Evolutionary conservation across 192 early-diverging fungal genomes (phyloP).

Genomic region (Paraglomus brasilianum): DNA sequence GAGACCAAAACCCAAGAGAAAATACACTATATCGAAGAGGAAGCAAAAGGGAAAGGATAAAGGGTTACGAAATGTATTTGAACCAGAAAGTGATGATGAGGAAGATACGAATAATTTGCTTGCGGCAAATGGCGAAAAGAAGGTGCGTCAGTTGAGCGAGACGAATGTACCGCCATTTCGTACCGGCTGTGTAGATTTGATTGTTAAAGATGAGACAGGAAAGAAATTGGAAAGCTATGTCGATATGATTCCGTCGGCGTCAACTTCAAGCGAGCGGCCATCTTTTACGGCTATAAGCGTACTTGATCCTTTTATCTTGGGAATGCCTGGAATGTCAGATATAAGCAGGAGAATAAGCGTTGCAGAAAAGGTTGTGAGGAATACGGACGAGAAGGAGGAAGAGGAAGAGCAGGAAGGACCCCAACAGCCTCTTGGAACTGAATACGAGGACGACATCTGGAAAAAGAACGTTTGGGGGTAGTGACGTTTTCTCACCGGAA

Average conservation of each 20-base stretch:
- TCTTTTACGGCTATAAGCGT: too few relatives aligned
- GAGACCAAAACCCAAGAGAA: neutral
- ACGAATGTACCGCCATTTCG: constrained; percentile 8
- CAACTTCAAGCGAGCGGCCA: neutral
- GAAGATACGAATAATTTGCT: neutral
- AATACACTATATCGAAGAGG: neutral
- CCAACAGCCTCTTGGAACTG: too few relatives aligned
- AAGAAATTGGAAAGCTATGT: constrained; percentile 11
- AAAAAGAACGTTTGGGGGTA: too few relatives aligned
- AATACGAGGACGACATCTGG: too few relatives aligned
- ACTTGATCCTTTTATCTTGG: too few relatives aligned
- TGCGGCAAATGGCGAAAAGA: neutral
- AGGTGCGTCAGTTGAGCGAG: neutral
- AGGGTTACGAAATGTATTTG: neutral
- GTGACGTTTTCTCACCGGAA: too few relatives aligned
- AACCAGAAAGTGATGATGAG: constrained; percentile 13
- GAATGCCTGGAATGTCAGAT: too few relatives aligned
- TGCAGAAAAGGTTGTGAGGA: too few relatives aligned
- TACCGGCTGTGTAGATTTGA: constrained; percentile 22
- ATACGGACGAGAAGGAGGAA: too few relatives aligned
- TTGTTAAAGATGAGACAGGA: constrained; percentile 23
- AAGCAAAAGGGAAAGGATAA: neutral
- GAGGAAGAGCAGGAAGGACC: too few relatives aligned
- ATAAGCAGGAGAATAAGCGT: too few relatives aligned
- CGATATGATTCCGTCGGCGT: neutral